Base-by-base conservation (phyloP, 129 eudicot species). In the Flaveria sonorensis region DNA sequence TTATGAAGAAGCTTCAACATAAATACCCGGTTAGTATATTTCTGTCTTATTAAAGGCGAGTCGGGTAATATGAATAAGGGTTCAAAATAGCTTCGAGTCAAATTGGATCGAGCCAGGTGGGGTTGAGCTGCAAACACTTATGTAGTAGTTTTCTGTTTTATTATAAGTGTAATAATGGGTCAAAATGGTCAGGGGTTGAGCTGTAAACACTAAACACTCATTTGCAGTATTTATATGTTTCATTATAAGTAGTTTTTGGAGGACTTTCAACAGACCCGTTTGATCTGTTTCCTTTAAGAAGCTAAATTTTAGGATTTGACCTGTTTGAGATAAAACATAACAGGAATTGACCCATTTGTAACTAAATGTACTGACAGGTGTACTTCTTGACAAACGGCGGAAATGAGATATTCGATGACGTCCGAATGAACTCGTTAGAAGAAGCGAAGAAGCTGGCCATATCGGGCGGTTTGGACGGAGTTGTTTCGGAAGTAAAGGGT, bases 311-410 rank as follows among this genome's bases (percentile, higher is more conserved):
- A 24, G 9, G 12, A 32, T 36, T 30, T 14, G 70, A 64, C 24
- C 12, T 4, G 23, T 64, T 64, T 14, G 46, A 32, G 46, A 64
- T 36, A 64, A 64, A 64, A 64, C 67, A 64, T 15, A 32, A 32
- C 10, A 3, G 9, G 19, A 61, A 61, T 15, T 12, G 40, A 60
- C 39, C n/a, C 39, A 11, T 26, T 21, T 9, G 19, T 14, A 12
- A 60, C 6, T 60, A 60, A 60, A 60, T 26, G 40, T 26, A 60
- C 10, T 18, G 24, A 40, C 46, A 79, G 83, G 83, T 79, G 20
- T 90, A 79, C 77, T 93, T 90, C 85, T 87, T 93, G 23, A 93
- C 98, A 9, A 85, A 88, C 50, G 98, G 95, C 50, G 96, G 96
- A 23, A 90, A 62, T 2, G 90, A 88, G 85, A 13, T 83, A 10